Percentiles rank a stretch among this genome's conserved stretches.
Conservation (phyloP, 2,329 filamentous ascomycete genomes). For the Pseudogymnoascus sp. region DNA sequence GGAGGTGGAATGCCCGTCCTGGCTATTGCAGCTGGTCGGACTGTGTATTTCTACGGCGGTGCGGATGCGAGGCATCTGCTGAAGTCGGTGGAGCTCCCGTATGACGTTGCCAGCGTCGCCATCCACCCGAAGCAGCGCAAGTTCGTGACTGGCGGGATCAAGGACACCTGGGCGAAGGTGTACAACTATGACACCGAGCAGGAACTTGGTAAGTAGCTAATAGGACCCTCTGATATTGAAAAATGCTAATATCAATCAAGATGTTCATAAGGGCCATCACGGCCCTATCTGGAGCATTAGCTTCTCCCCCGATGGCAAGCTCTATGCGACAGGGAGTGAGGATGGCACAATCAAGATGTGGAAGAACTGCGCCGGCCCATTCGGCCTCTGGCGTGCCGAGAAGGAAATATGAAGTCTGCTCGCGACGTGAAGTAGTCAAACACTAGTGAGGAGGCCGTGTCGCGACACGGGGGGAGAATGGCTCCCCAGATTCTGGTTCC, state of each 20-base stretch:
- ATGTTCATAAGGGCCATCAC: constrained; percentile 93
- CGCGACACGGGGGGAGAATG: background rate
- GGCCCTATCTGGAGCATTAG: constrained; percentile 94
- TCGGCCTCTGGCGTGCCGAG: constrained; percentile 47
- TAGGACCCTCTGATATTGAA: background rate
- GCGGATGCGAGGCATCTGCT: constrained; percentile 59
- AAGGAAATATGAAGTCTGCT: constrained; percentile 6
- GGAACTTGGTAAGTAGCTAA: constrained; percentile 56
- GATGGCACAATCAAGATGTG: constrained; percentile 95
- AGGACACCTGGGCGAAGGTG: constrained; percentile 93
- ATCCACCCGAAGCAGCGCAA: constrained; percentile 74
- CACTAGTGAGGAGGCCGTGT: background rate
- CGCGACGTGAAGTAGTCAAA: background rate
- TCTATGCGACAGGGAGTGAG: constrained; percentile 94
- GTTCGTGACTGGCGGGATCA: constrained; percentile 82
- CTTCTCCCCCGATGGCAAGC: constrained; percentile 89
- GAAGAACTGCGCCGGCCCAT: constrained; percentile 61
- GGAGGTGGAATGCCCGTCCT: constrained; percentile 64
- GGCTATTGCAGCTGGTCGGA: constrained; percentile 89
- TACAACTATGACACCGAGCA: constrained; percentile 79
- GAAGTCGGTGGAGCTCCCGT: constrained; percentile 71
- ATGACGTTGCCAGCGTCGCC: constrained; percentile 85
- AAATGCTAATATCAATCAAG: constrained; percentile 34
- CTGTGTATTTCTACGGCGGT: constrained; percentile 85
- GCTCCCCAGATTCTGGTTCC: background rate